These are phyloP conservation scores for Mariannaea sp. DNA, from an alignment of 2,329 filamentous ascomycete genomes.

Conservation along the genomic window DNA sequence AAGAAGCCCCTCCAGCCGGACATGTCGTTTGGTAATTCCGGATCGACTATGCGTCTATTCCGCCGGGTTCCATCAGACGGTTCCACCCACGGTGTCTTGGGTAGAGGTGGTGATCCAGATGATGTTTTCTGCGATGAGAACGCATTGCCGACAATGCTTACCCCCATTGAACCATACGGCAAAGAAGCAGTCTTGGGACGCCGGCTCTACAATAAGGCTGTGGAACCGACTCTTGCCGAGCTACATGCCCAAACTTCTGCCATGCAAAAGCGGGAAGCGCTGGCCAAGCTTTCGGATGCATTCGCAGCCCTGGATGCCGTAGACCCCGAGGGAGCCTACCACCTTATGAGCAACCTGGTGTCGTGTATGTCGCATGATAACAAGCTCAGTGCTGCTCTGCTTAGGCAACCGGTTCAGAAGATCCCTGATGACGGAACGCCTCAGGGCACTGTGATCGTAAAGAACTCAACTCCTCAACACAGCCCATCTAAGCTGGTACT, in stretches of 20 bases:
- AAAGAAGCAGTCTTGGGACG: constrained; percentile 86
- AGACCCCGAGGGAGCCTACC: constrained; percentile 88
- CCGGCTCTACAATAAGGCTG: constrained; percentile 76
- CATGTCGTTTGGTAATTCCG: constrained; percentile 90
- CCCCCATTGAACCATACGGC: constrained; percentile 61
- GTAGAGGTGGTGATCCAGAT: constrained; percentile 44
- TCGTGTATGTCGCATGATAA: constrained; percentile 72
- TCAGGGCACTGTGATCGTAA: constrained; percentile 62
- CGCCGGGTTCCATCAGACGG: constrained; percentile 79
- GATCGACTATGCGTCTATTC: constrained; percentile 90
- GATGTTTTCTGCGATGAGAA: constrained; percentile 66
- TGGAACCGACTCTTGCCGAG: constrained; percentile 85
- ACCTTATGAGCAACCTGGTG: constrained; percentile 78
- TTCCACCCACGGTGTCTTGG: constrained; percentile 51
- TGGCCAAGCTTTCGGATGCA: constrained; percentile 82
- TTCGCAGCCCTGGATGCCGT: constrained; percentile 83
- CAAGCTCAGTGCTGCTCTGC: constrained; percentile 61
- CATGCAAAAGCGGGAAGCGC: constrained; percentile 75
- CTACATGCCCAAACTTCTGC: constrained; percentile 77
- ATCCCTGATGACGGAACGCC: constrained; percentile 51
- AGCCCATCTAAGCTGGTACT: constrained; percentile 72
- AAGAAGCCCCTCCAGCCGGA: constrained; percentile 86
- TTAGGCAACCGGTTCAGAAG: constrained; percentile 49
- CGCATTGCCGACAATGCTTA: constrained; percentile 52
- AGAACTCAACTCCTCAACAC: constrained; percentile 51